These are phyloP conservation scores for Tuber borchii DNA, from an alignment of 495 filamentous ascomycete genomes.

Conservation along the genomic window DNA sequence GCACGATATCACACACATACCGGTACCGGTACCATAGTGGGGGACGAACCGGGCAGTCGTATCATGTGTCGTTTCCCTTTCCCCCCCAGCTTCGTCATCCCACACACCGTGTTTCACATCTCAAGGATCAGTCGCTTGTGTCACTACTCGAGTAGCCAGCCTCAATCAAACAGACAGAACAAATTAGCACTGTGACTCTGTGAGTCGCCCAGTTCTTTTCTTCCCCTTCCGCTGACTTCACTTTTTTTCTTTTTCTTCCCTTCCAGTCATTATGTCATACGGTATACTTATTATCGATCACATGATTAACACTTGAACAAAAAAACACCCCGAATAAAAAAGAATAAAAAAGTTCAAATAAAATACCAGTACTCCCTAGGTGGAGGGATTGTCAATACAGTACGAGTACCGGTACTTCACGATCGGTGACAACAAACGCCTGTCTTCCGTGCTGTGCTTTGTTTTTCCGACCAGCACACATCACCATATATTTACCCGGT, in stretches of 20 bases:
- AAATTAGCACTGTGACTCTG: background rate
- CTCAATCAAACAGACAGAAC: background rate
- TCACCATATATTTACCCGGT: background rate
- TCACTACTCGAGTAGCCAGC: background rate
- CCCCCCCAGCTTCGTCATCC: background rate
- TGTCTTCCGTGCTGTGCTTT: background rate
- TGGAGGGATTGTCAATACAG: background rate
- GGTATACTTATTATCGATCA: background rate
- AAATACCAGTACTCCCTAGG: background rate
- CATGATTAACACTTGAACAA: background rate
- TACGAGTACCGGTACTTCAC: background rate
- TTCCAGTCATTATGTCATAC: background rate
- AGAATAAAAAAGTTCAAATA: background rate
- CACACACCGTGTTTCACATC: background rate
- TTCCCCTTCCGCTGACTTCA: background rate
- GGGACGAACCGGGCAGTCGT: background rate
- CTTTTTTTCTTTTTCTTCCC: background rate
- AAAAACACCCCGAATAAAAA: background rate
- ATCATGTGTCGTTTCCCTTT: background rate
- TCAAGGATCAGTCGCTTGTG: background rate
- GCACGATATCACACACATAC: no score
- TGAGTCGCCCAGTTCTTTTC: background rate
- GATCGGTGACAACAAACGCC: slow-evolving; percentile 1
- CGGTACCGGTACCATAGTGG: background rate
- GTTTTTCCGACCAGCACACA: slow-evolving; percentile 2